Evolutionary conservation across 2,329 filamentous ascomycete species (phyloP).

Genomic region (Cytospora mali): DNA sequence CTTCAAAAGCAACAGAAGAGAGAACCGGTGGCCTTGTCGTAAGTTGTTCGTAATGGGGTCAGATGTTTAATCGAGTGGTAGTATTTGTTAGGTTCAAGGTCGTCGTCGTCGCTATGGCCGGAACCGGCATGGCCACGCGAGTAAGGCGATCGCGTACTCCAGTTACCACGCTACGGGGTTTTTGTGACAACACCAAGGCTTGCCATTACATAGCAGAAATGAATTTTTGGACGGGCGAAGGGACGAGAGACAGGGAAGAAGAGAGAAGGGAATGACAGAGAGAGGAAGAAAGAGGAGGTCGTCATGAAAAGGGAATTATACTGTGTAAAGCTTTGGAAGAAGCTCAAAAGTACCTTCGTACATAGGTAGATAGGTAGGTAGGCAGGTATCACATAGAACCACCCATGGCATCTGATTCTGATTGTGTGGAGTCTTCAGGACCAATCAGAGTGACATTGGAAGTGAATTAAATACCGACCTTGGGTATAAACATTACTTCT

Average conservation of each 20-base stretch:
- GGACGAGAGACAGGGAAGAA: background rate
- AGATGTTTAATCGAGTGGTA: background rate
- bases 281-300: background rate
- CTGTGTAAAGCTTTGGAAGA: too few species aligned
- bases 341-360: too few species aligned
- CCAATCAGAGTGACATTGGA: background rate
- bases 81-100: constrained; percentile 3
- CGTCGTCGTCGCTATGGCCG: constrained; percentile 13
- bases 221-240: background rate
- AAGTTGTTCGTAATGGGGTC: background rate
- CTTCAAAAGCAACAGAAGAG: too few species aligned
- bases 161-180: constrained; percentile 17
- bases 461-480: too few species aligned
- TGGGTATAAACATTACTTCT: too few species aligned
- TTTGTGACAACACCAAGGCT: constrained; percentile 6
- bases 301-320: background rate
- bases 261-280: background rate
- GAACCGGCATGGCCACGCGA: constrained; percentile 25
- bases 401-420: background rate
- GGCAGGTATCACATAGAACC: too few species aligned
- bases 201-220: constrained; percentile 11
- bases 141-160: constrained; percentile 18
- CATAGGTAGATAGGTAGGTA: too few species aligned
- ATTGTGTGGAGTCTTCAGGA: background rate
- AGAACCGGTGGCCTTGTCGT: background rate